Percentiles rank a stretch among this genome's conserved stretches.
Conservation (phyloP, 306 rosid species). For the Rosa lucieae region DNA sequence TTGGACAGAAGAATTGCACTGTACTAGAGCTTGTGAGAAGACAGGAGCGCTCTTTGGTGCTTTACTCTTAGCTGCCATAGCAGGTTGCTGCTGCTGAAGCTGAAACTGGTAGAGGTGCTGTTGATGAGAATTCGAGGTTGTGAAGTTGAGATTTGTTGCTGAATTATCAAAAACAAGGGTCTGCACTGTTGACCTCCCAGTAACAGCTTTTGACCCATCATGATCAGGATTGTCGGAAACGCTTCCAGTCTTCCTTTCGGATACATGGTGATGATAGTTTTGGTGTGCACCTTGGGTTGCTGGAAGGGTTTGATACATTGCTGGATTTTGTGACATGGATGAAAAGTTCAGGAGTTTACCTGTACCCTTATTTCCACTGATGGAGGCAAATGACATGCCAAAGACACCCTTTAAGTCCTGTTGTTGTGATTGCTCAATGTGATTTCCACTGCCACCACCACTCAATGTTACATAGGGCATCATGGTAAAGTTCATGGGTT, state of each 20-base stretch:
- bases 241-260: constrained; percentile 47
- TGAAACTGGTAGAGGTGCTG: constrained; percentile 44
- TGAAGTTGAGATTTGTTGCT: constrained; percentile 57
- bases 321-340: constrained; percentile 22
- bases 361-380: constrained; percentile 24
- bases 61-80: constrained; percentile 26
- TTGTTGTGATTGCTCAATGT: constrained; percentile 46
- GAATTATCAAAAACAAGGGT: constrained; percentile 69
- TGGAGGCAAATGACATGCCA: constrained; percentile 55
- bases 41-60: constrained; percentile 40
- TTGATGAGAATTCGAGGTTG: constrained; percentile 49
- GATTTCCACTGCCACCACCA: constrained; percentile 41
- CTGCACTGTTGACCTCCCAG: constrained; percentile 53
- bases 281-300: constrained; percentile 44
- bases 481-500: constrained; percentile 56
- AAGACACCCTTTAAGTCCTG: constrained; percentile 49
- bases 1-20: constrained; percentile 41
- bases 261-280: constrained; percentile 38
- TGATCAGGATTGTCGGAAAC: constrained; percentile 34
- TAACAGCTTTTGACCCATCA: constrained; percentile 45
- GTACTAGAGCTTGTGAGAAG: constrained; percentile 42
- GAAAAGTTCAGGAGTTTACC: constrained; percentile 34
- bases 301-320: constrained; percentile 54
- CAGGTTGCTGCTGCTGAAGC: constrained; percentile 48
- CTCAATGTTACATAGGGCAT: constrained; percentile 47